Conservation (phyloP, 2,329 filamentous ascomycete species). For the Aspergillus nomiae region DNA sequence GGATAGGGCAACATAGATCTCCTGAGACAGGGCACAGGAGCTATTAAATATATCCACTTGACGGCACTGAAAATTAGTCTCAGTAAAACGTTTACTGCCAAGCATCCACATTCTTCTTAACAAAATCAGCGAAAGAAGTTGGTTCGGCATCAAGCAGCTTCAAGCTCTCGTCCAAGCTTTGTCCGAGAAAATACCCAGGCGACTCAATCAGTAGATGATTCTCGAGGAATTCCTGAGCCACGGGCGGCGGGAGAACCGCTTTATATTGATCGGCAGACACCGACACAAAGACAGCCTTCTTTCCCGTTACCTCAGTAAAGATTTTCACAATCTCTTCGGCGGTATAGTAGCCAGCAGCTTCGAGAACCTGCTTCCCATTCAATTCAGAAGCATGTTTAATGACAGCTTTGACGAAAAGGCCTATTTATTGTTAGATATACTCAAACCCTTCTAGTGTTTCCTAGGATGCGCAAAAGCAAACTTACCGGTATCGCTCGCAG, state of each 20-base stretch:
- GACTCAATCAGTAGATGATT: constrained; percentile 56
- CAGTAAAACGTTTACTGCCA: not conserved
- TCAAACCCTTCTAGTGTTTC: not conserved
- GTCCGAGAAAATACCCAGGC: constrained; percentile 57
- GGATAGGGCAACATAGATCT: not conserved
- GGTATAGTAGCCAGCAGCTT: constrained; percentile 44
- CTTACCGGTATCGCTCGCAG: constrained; percentile 26
- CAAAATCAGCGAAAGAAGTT: not conserved
- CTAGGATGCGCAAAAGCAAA: not conserved
- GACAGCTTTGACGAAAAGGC: constrained; percentile 32
- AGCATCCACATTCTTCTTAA: not conserved
- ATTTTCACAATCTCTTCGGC: constrained; percentile 43
- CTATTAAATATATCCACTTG: too few species aligned
- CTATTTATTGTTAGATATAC: not conserved
- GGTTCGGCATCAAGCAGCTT: not conserved
- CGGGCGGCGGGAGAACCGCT: constrained; percentile 22
- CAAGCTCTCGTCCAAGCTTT: constrained; percentile 17
- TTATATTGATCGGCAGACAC: constrained; percentile 29
- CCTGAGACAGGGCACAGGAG: too few species aligned
- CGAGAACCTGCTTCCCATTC: constrained; percentile 48
- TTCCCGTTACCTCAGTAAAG: constrained; percentile 45
- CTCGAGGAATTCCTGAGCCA: constrained; percentile 53
- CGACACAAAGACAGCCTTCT: constrained; percentile 30
- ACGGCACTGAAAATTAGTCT: not conserved
- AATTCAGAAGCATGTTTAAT: constrained; percentile 46